Evolutionary conservation across 495 filamentous ascomycete species (phyloP).

Genomic region (Talaromyces stipitatus): DNA sequence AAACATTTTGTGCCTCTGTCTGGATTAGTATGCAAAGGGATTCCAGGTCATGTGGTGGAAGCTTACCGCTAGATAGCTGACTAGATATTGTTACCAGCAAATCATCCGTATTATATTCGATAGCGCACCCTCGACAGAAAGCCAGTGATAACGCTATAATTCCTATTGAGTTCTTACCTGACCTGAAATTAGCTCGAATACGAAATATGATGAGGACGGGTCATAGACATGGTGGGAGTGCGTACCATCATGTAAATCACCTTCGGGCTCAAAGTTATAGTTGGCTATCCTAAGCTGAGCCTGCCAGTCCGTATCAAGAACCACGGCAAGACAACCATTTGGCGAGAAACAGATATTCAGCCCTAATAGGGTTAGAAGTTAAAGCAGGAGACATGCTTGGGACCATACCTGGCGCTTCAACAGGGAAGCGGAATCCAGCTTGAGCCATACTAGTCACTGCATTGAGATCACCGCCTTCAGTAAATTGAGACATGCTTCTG

Average conservation of each 20-base stretch:
- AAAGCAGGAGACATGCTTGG: constrained; percentile 11
- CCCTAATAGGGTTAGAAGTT: constrained; percentile 27
- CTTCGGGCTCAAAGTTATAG: constrained; percentile 34
- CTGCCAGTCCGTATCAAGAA: constrained; percentile 57
- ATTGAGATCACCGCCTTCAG: constrained; percentile 50
- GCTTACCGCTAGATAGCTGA: constrained; percentile 43
- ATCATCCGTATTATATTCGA: constrained; percentile 62
- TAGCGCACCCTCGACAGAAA: constrained; percentile 47
- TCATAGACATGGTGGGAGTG: constrained; percentile 6
- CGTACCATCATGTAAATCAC: constrained; percentile 33
- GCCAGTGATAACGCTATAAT: constrained; percentile 54
- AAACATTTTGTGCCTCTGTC: constrained; percentile 40
- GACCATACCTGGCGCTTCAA: constrained; percentile 22
- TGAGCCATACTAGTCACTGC: constrained; percentile 62
- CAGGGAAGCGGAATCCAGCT: constrained; percentile 61
- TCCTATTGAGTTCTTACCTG: constrained; percentile 45
- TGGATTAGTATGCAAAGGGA: constrained; percentile 11
- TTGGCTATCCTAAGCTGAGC: constrained; percentile 57
- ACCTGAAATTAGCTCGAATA: constrained; percentile 8
- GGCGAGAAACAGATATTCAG: constrained; percentile 66
- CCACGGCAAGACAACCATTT: constrained; percentile 58
- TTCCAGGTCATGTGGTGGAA: constrained; percentile 7
- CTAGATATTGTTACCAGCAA: constrained; percentile 55
- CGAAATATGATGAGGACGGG: not conserved
- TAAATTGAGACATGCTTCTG: constrained; percentile 56